These are phyloP conservation scores for Starmerella asiatica DNA, from an alignment of 805 yeast genomes.

Conservation along the genomic window DNA sequence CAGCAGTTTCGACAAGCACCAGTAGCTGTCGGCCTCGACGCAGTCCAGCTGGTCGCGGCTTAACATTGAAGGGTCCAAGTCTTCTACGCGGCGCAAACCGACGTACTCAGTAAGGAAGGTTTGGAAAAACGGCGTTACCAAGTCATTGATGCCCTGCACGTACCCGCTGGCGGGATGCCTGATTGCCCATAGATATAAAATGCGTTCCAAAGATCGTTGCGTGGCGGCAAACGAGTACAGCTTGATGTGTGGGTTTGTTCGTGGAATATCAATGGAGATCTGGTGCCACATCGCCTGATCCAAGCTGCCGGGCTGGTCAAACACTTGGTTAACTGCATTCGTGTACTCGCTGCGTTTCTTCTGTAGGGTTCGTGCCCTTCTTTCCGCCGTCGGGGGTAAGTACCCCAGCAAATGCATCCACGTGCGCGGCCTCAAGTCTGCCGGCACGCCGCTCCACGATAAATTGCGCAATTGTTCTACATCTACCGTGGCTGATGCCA, in stretches of 20 bases:
- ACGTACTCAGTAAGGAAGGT: slow-evolving; percentile 63
- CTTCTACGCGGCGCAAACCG: slow-evolving; percentile 34
- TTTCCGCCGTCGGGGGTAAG: slow-evolving; percentile 67
- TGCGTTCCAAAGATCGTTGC: slow-evolving; percentile 65
- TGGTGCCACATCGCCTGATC: slow-evolving; percentile 88
- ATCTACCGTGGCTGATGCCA: slow-evolving; percentile 45
- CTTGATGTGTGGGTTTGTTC: slow-evolving; percentile 77
- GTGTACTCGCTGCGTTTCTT: slow-evolving; percentile 76
- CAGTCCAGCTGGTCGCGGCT: slow-evolving; percentile 47
- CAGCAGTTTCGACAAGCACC: slow-evolving; percentile 84
- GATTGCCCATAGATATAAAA: slow-evolving; percentile 85
- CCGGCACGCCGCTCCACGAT: slow-evolving; percentile 92
- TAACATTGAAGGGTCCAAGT: slow-evolving; percentile 47
- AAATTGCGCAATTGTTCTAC: slow-evolving; percentile 57
- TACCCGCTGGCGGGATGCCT: slow-evolving; percentile 97
- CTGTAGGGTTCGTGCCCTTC: slow-evolving; percentile 55
- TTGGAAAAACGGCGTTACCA: slow-evolving; percentile 85
- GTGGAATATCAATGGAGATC: slow-evolving; percentile 82
- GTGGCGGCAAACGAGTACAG: slow-evolving; percentile 57
- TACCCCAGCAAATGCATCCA: slow-evolving; percentile 91
- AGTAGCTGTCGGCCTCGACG: slow-evolving; percentile 90
- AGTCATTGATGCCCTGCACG: slow-evolving; percentile 93
- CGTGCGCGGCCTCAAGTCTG: slow-evolving; percentile 59
- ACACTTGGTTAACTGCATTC: slow-evolving; percentile 59
- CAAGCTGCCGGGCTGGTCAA: slow-evolving; percentile 35